These are phyloP conservation scores for Bipolaris victoriae DNA, from an alignment of 2,329 filamentous ascomycete genomes.

Conservation along the genomic window DNA sequence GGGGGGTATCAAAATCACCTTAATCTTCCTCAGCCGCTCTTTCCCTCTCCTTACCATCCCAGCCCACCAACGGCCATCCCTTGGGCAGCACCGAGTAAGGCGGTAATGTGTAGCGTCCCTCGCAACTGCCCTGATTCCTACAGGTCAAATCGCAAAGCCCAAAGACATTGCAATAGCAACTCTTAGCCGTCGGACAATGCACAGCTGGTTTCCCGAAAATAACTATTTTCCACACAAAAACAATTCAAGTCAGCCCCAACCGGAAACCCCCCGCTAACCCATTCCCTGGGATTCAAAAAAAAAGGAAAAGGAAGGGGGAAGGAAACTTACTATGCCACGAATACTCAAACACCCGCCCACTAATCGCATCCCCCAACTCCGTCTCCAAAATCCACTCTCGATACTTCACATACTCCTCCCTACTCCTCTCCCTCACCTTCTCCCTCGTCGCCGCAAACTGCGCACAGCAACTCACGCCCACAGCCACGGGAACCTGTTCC, in stretches of 20 bases:
- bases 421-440: conserved; percentile 54
- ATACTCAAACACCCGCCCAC: conserved; percentile 63
- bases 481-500: conserved; percentile 49
- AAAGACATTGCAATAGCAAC: conserved; percentile 72
- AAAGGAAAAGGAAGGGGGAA: too few relatives aligned
- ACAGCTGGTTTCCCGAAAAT: conserved; percentile 52
- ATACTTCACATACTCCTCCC: conserved; percentile 57
- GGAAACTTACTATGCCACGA: conserved; percentile 62
- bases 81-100: conserved; percentile 63
- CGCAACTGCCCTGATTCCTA: conserved; percentile 55
- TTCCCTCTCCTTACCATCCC: conserved; percentile 51
- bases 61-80: conserved; percentile 67
- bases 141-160: conserved; percentile 62
- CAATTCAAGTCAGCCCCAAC: background rate
- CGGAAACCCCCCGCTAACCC: too few relatives aligned
- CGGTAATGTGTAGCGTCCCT: conserved; percentile 65
- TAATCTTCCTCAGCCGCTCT: conserved; percentile 31
- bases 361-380: conserved; percentile 55
- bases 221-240: conserved; percentile 37
- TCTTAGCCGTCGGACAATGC: conserved; percentile 65
- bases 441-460: conserved; percentile 61
- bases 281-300: too few relatives aligned
- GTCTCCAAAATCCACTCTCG: conserved; percentile 59
- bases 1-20: conserved; percentile 1
- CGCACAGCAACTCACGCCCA: conserved; percentile 61